phyloP scores from a whole-genome alignment of 371 early-diverging fungal genomes.

The Apophysomyces trapeziformis region DNA sequence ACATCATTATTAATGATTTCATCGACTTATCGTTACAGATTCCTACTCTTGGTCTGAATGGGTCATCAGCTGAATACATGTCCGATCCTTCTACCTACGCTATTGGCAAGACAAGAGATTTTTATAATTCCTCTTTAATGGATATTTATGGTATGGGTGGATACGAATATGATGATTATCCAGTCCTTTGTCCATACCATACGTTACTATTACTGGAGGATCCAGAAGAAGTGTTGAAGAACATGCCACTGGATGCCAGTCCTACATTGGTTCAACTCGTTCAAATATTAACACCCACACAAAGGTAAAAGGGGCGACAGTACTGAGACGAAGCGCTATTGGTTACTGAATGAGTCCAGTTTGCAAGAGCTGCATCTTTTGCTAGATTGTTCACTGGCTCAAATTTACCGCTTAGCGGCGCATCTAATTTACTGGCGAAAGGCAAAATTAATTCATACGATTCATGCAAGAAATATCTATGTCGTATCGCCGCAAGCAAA shows the following conservation, averaged over 20 bases:
- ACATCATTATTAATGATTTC: constrained; percentile 77
- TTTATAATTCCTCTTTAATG: constrained; percentile 36
- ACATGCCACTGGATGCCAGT: constrained; percentile 81
- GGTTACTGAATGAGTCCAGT: constrained; percentile 33
- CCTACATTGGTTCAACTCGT: constrained; percentile 85
- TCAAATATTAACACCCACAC: constrained; percentile 88
- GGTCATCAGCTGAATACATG: not conserved
- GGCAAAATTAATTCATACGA: constrained; percentile 85
- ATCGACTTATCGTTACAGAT: constrained; percentile 79
- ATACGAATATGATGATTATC: constrained; percentile 70
- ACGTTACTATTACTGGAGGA: constrained; percentile 83
- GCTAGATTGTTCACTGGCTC: constrained; percentile 88
- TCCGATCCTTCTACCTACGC: not conserved
- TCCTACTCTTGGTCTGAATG: constrained; percentile 41
- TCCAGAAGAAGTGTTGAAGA: constrained; percentile 79
- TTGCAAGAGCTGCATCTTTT: constrained; percentile 81
- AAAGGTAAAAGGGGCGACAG: constrained; percentile 50
- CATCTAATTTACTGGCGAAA: constrained; percentile 93
- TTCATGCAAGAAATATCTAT: constrained; percentile 80
- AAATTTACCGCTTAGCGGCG: constrained; percentile 85
- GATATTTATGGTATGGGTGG: constrained; percentile 56
- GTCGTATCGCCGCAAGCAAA: constrained; percentile 74
- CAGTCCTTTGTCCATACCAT: constrained; percentile 85
- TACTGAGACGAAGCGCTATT: not conserved
- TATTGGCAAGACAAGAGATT: constrained; percentile 20